Evolutionary conservation across 1,284 basidiomycete genomes (phyloP).

Genomic region (Pseudozyma sp.): DNA sequence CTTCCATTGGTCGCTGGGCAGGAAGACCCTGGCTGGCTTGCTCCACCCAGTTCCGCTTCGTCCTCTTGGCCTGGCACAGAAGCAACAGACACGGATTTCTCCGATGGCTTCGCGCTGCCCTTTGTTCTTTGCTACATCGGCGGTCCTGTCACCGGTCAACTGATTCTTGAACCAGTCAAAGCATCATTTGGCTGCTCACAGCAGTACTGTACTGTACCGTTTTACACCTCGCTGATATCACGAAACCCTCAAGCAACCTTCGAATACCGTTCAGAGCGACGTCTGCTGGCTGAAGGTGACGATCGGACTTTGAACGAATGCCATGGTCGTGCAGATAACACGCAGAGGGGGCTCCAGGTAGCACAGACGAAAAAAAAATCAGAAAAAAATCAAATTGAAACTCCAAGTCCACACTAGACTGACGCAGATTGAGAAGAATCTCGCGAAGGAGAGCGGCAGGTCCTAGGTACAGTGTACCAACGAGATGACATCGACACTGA

Average conservation of each 20-base stretch:
- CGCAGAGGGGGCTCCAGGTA: background rate
- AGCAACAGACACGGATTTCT: slow-evolving; percentile 23
- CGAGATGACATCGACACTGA: too few species aligned
- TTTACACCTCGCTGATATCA: too few species aligned
- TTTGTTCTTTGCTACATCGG: background rate
- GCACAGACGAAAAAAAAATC: background rate
- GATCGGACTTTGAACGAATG: slow-evolving; percentile 6
- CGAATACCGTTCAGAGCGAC: background rate
- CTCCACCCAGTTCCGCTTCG: background rate
- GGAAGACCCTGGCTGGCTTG: background rate
- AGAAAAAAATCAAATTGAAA: background rate
- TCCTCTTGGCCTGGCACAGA: background rate
- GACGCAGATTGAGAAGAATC: slow-evolving; percentile 36
- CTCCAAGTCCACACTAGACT: slow-evolving; percentile 4
- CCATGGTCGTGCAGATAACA: background rate
- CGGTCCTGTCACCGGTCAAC: background rate
- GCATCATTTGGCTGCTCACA: background rate
- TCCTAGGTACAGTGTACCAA: too few species aligned
- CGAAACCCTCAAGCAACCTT: too few species aligned
- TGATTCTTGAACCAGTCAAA: background rate
- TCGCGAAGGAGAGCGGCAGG: background rate
- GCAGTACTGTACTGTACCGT: too few species aligned
- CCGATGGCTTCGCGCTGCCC: slow-evolving; percentile 10
- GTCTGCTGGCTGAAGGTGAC: background rate
- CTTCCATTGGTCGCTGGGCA: slow-evolving; percentile 9